phyloP scores from a whole-genome alignment of 1,284 basidiomycete genomes.

The Apiotrichum domesticum region DNA sequence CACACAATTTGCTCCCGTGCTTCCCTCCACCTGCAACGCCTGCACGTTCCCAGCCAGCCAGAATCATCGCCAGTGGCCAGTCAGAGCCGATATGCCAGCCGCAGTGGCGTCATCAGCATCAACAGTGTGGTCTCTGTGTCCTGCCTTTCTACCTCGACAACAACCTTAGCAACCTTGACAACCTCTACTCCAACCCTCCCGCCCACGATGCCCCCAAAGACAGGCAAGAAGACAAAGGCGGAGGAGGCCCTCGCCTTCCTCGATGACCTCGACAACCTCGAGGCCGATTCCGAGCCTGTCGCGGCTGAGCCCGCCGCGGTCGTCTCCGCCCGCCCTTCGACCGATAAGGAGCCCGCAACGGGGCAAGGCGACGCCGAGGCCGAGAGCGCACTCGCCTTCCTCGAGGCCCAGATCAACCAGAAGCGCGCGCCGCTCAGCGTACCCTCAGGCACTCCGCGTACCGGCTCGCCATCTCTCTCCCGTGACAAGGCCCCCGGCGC shows the following conservation, averaged over 20 bases:
- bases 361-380: constrained; percentile 23
- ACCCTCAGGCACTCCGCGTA: constrained; percentile 12
- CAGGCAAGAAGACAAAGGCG: constrained; percentile 59
- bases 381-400: constrained; percentile 67
- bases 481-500: no score
- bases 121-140: no score
- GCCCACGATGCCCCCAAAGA: constrained; percentile 36
- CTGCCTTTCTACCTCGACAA: no score
- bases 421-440: constrained; percentile 50
- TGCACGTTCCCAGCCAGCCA: no score
- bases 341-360: constrained; percentile 2
- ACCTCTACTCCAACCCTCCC: background rate
- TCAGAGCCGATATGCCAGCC: no score
- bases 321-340: constrained; percentile 15
- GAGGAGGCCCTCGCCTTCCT: constrained; percentile 84
- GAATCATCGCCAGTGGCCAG: no score
- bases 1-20: no score
- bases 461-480: constrained; percentile 14
- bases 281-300: constrained; percentile 20
- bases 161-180: background rate
- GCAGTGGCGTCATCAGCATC: no score
- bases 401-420: constrained; percentile 83
- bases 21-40: no score
- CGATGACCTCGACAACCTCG: constrained; percentile 77
- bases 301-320: background rate